Conservation (phyloP, 495 filamentous ascomycete species). For the Xylaria intraflava region DNA sequence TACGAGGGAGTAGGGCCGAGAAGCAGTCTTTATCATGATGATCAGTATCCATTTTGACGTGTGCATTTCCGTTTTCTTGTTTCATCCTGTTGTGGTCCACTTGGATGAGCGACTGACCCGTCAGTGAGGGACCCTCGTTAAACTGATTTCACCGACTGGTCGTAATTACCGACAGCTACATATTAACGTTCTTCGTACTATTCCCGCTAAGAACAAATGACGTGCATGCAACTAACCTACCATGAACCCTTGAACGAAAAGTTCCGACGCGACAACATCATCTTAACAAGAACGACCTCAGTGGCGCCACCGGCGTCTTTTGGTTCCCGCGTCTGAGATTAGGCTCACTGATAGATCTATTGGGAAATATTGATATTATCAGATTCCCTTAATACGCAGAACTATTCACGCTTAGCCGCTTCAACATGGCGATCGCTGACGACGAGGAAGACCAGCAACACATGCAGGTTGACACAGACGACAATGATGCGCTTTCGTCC, state of each 20-base stretch:
- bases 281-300: not conserved
- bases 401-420: not conserved
- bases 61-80: no score
- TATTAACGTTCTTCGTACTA: not conserved
- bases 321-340: not conserved
- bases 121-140: no score
- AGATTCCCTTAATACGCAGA: not conserved
- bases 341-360: not conserved
- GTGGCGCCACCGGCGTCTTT: not conserved
- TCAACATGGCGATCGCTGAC: slow-evolving; percentile 4
- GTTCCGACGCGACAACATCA: slow-evolving; percentile 4
- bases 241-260: slow-evolving; percentile 5
- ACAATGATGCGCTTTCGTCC: slow-evolving; percentile 9
- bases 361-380: not conserved
- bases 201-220: not conserved
- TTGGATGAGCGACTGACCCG: no score
- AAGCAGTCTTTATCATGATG: not conserved
- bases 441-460: not conserved
- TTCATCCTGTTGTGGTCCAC: no score
- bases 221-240: not conserved
- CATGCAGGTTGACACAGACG: slow-evolving; percentile 10
- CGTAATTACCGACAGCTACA: not conserved
- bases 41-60: no score
- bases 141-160: no score
- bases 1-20: no score